These are phyloP conservation scores for Anastatica hierochuntica DNA, from an alignment of 345 rosid species.

Conservation along the genomic window DNA sequence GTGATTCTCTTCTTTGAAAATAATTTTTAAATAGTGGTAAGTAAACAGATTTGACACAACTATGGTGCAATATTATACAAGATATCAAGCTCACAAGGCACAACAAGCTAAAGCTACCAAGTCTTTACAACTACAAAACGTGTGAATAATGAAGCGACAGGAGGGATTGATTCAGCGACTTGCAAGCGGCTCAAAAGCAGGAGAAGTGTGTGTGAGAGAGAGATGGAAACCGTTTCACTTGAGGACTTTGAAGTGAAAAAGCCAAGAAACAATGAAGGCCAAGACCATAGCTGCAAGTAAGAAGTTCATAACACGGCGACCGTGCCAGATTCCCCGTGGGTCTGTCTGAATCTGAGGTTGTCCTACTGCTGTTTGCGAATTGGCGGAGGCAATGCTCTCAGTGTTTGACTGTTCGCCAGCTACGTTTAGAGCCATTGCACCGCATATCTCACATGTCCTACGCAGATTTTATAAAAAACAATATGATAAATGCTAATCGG, in stretches of 20 bases:
- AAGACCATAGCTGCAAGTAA: slow-evolving; percentile 50
- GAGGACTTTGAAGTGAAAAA: slow-evolving; percentile 42
- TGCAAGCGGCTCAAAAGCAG: slow-evolving; percentile 8
- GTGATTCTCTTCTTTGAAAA: slow-evolving; percentile 10
- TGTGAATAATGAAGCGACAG: slow-evolving; percentile 23
- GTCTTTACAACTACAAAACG: slow-evolving; percentile 25
- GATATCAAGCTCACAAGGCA: slow-evolving; percentile 18
- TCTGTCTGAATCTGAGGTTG: slow-evolving; percentile 29
- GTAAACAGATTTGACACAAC: background rate
- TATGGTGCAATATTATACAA: slow-evolving; percentile 19
- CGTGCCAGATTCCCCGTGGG: slow-evolving; percentile 41
- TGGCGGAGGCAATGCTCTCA: slow-evolving; percentile 16
- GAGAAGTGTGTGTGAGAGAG: background rate
- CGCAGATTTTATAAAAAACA: background rate
- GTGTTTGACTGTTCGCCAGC: slow-evolving; percentile 33
- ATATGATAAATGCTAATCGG: background rate
- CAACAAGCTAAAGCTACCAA: slow-evolving; percentile 15
- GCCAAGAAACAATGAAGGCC: slow-evolving; percentile 60
- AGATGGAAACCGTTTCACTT: slow-evolving; percentile 15
- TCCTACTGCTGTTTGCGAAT: slow-evolving; percentile 28
- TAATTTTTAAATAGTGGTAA: too few relatives aligned
- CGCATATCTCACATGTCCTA: slow-evolving; percentile 63
- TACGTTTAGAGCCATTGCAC: slow-evolving; percentile 40
- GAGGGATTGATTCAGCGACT: slow-evolving; percentile 16
- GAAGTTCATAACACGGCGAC: slow-evolving; percentile 55